Evolutionary conservation across 2,329 filamentous ascomycete species (phyloP), one percentile per base, ranked within the genome.

Genomic region (Cordyceps fumosorosea): DNA sequence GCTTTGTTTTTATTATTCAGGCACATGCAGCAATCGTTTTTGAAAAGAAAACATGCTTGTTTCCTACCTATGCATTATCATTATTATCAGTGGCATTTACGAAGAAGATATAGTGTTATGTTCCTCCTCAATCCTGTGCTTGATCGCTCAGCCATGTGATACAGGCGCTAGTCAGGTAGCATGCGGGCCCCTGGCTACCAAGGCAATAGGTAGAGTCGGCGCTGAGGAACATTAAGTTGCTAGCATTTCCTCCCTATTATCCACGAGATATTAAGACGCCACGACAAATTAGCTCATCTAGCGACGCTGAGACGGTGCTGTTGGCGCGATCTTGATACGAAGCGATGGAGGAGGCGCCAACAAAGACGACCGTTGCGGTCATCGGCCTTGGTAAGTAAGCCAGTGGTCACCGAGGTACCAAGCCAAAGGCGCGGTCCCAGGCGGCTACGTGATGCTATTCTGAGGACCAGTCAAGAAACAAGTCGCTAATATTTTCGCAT

Each of bases 151-250:
- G 4, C 34, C 34, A 37, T 29, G 34, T 37, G 10, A 37, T 12
- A 14, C 34, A 37, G 10, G 34, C 12, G 10, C 11, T 37, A 12
- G 70, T 71, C 16, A 63, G 70, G 11, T 18, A 44, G 16, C 18
- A 44, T 18, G 42, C 16, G n/a, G 16, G 16, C n/a, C 16, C 42
- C 42, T 20, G 6, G 5, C 42, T n/a, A n/a, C n/a, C n/a, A n/a
- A n/a, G n/a, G n/a, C n/a, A n/a, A n/a, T 20, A 45, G 14, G 42
- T 10, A 45, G 42, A 45, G 14, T 11, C 37, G 5, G 37, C 11
- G 42, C 42, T 8, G n/a, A 12, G 44, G 20, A 47, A 12, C 5
- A 22, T 10, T 24, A 5, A 18, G 42, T 14, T 12, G 37, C 40
- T 5, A 10, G 44, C 44, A 47, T 22, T n/a, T 22, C n/a, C 20